Percentiles rank a stretch among this genome's conserved stretches.
phyloP scores from a whole-genome alignment of 352 stramenopile genomes.

The Stramenopiles sp. region DNA sequence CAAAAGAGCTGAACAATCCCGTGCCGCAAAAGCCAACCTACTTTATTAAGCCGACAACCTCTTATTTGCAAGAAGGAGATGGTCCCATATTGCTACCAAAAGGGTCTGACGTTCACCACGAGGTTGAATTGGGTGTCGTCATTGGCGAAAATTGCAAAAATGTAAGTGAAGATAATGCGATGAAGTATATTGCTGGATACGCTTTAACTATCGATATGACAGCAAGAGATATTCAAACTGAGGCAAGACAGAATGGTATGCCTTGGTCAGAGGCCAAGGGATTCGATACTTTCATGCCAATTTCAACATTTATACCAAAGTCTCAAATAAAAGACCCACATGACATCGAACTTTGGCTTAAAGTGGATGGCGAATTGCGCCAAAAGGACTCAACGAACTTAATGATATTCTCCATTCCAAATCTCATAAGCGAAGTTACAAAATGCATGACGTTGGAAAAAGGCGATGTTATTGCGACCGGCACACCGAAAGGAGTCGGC shows the following conservation, averaged over 20 bases:
- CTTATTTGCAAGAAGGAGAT: conserved; percentile 38
- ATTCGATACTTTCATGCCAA: conserved; percentile 50
- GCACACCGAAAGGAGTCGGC: conserved; percentile 29
- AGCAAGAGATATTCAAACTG: conserved; percentile 43
- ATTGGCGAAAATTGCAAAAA: conserved; percentile 17
- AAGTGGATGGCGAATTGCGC: conserved; percentile 43
- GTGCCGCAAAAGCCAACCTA: conserved; percentile 44
- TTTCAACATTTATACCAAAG: conserved; percentile 53
- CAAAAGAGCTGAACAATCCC: conserved; percentile 44
- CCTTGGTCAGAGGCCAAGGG: conserved; percentile 51
- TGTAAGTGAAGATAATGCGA: conserved; percentile 19
- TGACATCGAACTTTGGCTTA: conserved; percentile 47
- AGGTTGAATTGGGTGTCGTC: conserved; percentile 50
- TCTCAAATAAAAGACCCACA: conserved; percentile 36
- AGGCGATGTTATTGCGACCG: conserved; percentile 56
- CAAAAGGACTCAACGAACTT: conserved; percentile 45
- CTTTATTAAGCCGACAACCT: conserved; percentile 54
- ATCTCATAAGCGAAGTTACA: conserved; percentile 42
- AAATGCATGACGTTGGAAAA: conserved; percentile 57
- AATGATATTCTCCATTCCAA: conserved; percentile 51
- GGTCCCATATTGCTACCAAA: conserved; percentile 39
- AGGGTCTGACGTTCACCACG: conserved; percentile 49
- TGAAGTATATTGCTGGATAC: conserved; percentile 31
- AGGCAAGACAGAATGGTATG: conserved; percentile 33
- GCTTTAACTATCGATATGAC: conserved; percentile 55